Percentiles rank a stretch among this genome's conserved stretches.
phyloP scores from a whole-genome alignment of 768 basidiomycete species.

The Pisolithus tinctorius region DNA sequence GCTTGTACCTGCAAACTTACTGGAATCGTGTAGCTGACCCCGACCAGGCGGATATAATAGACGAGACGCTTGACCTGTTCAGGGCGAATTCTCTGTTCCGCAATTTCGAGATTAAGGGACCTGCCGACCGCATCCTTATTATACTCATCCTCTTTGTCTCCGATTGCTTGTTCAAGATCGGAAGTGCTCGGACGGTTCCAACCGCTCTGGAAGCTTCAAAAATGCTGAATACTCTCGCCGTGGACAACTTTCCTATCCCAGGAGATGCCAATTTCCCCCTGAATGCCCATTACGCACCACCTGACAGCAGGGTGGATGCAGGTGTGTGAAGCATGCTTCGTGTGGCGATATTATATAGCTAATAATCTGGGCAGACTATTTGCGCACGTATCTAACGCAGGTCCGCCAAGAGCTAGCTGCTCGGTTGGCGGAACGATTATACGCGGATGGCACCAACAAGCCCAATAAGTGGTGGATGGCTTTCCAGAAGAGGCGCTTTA shows the following conservation, averaged over 20 bases:
- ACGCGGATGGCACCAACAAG: slow-evolving; percentile 88
- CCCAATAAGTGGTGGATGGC: slow-evolving; percentile 99
- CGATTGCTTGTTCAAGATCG: slow-evolving; percentile 91
- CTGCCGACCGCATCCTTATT: slow-evolving; percentile 92
- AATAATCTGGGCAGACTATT: slow-evolving; percentile 52
- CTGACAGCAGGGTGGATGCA: slow-evolving; percentile 68
- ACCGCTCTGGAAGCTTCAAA: slow-evolving; percentile 84
- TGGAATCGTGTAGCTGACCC: slow-evolving; percentile 55
- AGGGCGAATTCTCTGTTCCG: slow-evolving; percentile 98
- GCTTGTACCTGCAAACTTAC: slow-evolving; percentile 9
- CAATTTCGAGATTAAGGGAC: slow-evolving; percentile 99
- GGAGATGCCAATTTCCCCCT: slow-evolving; percentile 94
- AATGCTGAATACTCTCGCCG: slow-evolving; percentile 82
- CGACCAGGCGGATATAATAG: slow-evolving; percentile 79
- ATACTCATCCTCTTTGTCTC: slow-evolving; percentile 96
- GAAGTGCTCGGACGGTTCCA: slow-evolving; percentile 58
- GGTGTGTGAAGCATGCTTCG: slow-evolving; percentile 44
- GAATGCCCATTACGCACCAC: slow-evolving; percentile 85
- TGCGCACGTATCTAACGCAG: slow-evolving; percentile 88
- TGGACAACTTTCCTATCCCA: slow-evolving; percentile 90
- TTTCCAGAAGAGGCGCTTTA: slow-evolving; percentile 96
- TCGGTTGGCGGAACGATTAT: slow-evolving; percentile 80
- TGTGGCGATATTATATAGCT: background rate
- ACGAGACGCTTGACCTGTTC: slow-evolving; percentile 94
- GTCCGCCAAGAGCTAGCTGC: slow-evolving; percentile 88